Percentiles rank a stretch among this genome's conserved stretches.
Conservation (phyloP, 2,329 filamentous ascomycete genomes). For the Epichloe sibirici region DNA sequence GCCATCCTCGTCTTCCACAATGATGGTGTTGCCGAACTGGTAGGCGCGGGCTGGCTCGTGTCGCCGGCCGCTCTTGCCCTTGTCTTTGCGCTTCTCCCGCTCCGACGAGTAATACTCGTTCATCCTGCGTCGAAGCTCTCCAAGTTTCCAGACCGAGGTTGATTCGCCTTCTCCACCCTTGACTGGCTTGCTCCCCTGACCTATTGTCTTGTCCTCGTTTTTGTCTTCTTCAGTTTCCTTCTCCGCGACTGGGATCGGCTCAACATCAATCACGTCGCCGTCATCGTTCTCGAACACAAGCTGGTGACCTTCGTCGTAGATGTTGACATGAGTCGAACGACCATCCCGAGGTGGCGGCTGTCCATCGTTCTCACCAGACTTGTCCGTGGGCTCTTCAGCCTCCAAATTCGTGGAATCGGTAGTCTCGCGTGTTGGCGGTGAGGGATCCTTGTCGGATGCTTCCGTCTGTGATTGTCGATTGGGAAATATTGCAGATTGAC, state of each 20-base stretch:
- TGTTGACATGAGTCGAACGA: slow-evolving; percentile 37
- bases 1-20: slow-evolving; percentile 76
- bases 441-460: slow-evolving; percentile 18
- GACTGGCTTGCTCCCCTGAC: background rate
- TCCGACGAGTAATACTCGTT: slow-evolving; percentile 46
- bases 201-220: slow-evolving; percentile 1
- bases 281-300: slow-evolving; percentile 76
- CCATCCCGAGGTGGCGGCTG: slow-evolving; percentile 10
- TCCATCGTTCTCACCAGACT: slow-evolving; percentile 15
- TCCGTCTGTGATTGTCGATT: slow-evolving; percentile 25
- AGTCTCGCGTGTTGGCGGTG: slow-evolving; percentile 17
- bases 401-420: slow-evolving; percentile 21
- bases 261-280: slow-evolving; percentile 69
- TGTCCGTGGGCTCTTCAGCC: slow-evolving; percentile 22
- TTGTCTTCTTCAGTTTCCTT: background rate
- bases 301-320: slow-evolving; percentile 70
- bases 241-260: slow-evolving; percentile 18
- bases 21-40: slow-evolving; percentile 76
- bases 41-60: slow-evolving; percentile 70
- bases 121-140: slow-evolving; percentile 36
- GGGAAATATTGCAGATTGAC: slow-evolving; percentile 79
- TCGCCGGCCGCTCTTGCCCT: slow-evolving; percentile 45
- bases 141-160: slow-evolving; percentile 19
- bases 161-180: slow-evolving; percentile 4
- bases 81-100: slow-evolving; percentile 48